Conservation (phyloP, 805 yeast species). For the Lachancea meyersii region DNA sequence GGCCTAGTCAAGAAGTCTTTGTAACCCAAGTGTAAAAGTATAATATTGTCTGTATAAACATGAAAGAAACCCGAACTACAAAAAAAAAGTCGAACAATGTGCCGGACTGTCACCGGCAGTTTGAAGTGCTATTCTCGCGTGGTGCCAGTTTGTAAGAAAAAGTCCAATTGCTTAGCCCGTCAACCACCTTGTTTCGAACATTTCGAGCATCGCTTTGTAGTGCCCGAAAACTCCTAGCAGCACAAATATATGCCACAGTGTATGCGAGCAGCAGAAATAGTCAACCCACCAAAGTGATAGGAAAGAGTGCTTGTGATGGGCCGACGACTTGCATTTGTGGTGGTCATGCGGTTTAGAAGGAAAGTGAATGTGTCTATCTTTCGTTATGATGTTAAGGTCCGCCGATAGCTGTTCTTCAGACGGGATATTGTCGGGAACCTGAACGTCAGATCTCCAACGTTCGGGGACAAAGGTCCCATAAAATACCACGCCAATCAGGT, state of each 20-base stretch:
- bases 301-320: constrained; percentile 33
- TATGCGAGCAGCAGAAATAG: constrained; percentile 70
- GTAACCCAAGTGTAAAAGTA: not conserved
- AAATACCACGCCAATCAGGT: constrained; percentile 74
- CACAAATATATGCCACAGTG: constrained; percentile 90
- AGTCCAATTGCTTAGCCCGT: not conserved
- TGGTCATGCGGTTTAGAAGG: constrained; percentile 35
- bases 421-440: constrained; percentile 43
- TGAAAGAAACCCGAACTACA: not conserved
- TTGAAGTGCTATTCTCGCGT: too few relatives aligned
- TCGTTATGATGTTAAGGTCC: constrained; percentile 28
- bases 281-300: constrained; percentile 80
- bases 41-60: not conserved
- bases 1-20: too few relatives aligned
- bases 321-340: constrained; percentile 6
- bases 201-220: constrained; percentile 67
- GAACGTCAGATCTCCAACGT: constrained; percentile 69
- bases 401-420: constrained; percentile 30
- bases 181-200: constrained; percentile 46
- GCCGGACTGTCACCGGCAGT: too few relatives aligned
- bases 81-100: not conserved
- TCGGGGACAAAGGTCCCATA: constrained; percentile 89
- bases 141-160: too few relatives aligned
- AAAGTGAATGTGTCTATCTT: constrained; percentile 35
- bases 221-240: constrained; percentile 86